Evolutionary conservation across 2,329 filamentous ascomycete species (phyloP), one percentile per base, ranked within the genome.

Genomic region (Microsporum audouinii): DNA sequence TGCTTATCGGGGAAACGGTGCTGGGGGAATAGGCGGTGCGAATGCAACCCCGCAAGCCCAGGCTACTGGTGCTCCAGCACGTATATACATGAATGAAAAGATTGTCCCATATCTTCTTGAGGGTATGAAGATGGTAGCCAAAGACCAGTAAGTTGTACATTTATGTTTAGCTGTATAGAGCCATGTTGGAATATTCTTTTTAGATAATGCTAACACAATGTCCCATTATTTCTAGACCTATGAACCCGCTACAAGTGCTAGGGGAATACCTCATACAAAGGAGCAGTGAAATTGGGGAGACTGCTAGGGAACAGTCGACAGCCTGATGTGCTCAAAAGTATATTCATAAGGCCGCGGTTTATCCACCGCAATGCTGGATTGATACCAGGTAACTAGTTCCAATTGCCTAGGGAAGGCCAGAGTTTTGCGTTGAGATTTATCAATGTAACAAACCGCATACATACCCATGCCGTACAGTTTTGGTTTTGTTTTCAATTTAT

Each of bases 121-220:
- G 68, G 88, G 87, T 29, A 88, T 91, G 85, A 90, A 89, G 75
- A 73, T 80, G 60, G 71, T 91, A 63, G 86, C 85, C 3, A 84
- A 82, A 66, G 85, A 89, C 47, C 83, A 87, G 87, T 89, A 74
- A 69, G 86, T 59, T 36, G 8, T 36, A 12, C 5, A 36, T 23
- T n/a, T 34, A 7, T 8, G 17, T 47, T 1, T 12, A 49, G 45
- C 36, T 23, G 23, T 5, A 47, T 33, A 27, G 5, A 17, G 23
- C 14, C 34, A 38, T 31, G 12, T 57, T 8, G 23, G 36, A 29
- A 10, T 27, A 12, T 49, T 38, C 12, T 34, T 51, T 12, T 34
- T 10, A 23, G 34, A 47, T 33, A 27, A 36, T 45, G 27, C 17
- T 56, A 47, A 56, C 10, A 66, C 57, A 2, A 12, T n/a, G n/a